A percentile compares a stretch with the other conserved stretches of the same genome.
These are phyloP conservation scores for Geosmithia flava DNA, from an alignment of 2,329 filamentous ascomycete genomes.

Conservation along the genomic window DNA sequence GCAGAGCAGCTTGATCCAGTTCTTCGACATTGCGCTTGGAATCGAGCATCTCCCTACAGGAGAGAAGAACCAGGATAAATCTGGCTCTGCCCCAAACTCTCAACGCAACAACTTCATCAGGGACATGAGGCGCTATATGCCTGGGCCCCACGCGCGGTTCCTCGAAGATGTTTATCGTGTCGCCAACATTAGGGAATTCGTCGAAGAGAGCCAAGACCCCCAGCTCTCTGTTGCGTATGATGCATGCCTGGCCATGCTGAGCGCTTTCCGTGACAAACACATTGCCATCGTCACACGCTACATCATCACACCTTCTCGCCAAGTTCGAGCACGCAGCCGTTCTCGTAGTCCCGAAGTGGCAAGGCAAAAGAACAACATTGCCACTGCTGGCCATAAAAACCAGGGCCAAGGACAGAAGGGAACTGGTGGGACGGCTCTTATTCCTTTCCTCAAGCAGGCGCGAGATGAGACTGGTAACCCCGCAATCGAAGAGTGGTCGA, in stretches of 20 bases:
- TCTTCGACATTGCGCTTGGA: slow-evolving; percentile 87
- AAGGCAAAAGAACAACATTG: slow-evolving; percentile 45
- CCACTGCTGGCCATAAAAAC: slow-evolving; percentile 39
- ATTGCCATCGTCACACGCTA: slow-evolving; percentile 94
- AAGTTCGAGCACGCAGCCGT: slow-evolving; percentile 52
- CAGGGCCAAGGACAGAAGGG: slow-evolving; percentile 57
- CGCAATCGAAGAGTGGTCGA: slow-evolving; percentile 57
- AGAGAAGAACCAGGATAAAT: slow-evolving; percentile 32
- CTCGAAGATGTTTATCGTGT: slow-evolving; percentile 66
- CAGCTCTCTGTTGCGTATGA: slow-evolving; percentile 75
- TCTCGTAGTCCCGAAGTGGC: slow-evolving; percentile 43
- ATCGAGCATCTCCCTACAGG: slow-evolving; percentile 87
- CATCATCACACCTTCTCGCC: slow-evolving; percentile 79
- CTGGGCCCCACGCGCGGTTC: slow-evolving; percentile 81
- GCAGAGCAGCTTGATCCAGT: slow-evolving; percentile 92
- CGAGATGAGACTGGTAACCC: slow-evolving; percentile 92
- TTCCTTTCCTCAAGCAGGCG: slow-evolving; percentile 93
- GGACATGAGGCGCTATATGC: slow-evolving; percentile 98
- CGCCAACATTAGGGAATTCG: slow-evolving; percentile 79
- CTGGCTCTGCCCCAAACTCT: slow-evolving; percentile 11
- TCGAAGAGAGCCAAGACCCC: slow-evolving; percentile 37
- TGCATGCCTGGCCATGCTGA: slow-evolving; percentile 64
- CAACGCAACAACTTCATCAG: slow-evolving; percentile 72
- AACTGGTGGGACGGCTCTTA: slow-evolving; percentile 86
- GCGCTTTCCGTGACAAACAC: slow-evolving; percentile 75